Evolutionary conservation across 768 basidiomycete genomes (phyloP).

Genomic region (Favolaschia claudopus): DNA sequence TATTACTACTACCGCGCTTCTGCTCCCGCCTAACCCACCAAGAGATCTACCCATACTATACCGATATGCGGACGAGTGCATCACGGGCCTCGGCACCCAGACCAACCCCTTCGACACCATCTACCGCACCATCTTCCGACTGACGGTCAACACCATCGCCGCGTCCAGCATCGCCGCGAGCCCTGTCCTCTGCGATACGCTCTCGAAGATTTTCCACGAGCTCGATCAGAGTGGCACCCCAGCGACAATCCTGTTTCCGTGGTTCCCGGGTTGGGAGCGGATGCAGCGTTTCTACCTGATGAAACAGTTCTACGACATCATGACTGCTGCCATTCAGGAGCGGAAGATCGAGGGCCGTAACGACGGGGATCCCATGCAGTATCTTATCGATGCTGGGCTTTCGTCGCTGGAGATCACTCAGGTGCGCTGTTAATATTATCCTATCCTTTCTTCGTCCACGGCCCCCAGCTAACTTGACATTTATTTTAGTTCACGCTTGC

Average conservation of each 20-base stretch:
- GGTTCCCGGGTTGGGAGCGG: not conserved
- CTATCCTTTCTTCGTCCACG: not conserved
- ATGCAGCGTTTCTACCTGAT: slow-evolving; percentile 5
- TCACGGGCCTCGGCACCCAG: not conserved
- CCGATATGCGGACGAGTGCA: not conserved
- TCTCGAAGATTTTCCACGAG: not conserved
- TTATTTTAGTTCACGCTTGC: slow-evolving; percentile 2
- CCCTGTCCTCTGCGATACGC: not conserved
- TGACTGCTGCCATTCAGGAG: not conserved
- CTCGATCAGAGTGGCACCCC: slow-evolving; percentile 1
- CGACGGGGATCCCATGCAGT: slow-evolving; percentile 1
- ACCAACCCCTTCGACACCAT: not conserved
- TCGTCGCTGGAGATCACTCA: slow-evolving; percentile 1
- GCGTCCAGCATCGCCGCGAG: not conserved
- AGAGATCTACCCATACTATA: not conserved
- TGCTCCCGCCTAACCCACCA: not conserved
- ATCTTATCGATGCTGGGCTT: slow-evolving; percentile 3
- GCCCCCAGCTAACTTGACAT: not conserved
- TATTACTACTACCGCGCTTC: not conserved
- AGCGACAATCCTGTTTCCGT: not conserved
- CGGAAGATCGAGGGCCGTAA: not conserved
- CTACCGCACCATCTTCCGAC: not conserved
- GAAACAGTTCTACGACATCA: not conserved
- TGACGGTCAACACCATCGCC: not conserved
- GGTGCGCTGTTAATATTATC: not conserved